Base-by-base conservation (phyloP, 441 rosid species). In the Arabidopsis hybrid region DNA sequence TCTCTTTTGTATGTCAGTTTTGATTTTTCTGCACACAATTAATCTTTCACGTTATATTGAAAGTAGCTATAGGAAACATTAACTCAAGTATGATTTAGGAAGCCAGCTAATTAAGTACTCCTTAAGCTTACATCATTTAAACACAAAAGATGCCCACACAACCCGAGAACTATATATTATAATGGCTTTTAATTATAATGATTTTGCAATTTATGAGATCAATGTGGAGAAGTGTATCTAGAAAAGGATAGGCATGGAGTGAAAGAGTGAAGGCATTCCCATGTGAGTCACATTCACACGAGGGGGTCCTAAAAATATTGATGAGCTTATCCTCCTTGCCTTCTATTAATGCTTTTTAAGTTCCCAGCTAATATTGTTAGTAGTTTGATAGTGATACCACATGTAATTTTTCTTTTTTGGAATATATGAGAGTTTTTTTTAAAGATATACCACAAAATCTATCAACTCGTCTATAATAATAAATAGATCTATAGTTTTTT, bases 291-390 rank as follows among this genome's bases (percentile, higher is more conserved):
- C 34, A 60, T 67, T 51, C 73, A 60, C 39, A 67, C 57, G n/a
- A 74, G n/a, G n/a, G 63, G 78, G 73, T 74, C 78, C 69, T 74
- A 50, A 74, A 67, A 51, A 74, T 26, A 26, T 67, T 74, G 57
- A 74, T 67, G 63, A 74, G 57, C 69, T 60, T 60, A 74, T 67
- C 78, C 7, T 67, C 68, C 69, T 51, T 74, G 78, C 67, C 78
- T 67, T 68, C 67, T 66, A 7, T 47, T 36, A 35, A 59, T 51
- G 72, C 6, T 31, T 39, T 65, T 26, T 65, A 74, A 49, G 53
- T 60, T 60, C 62, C 62, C 78, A 74, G 16, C 62, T 67, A 67
- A 59, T 67, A 32, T 13, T 51, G 55, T 50, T 57, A 21, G 43
- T n/a, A 11, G 12, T 65, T 72, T 52, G 69, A 58, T 58, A 58